Evolutionary conservation across 169 alveolate genomes (phyloP).

Genomic region (Cardiosporidium cionae): DNA sequence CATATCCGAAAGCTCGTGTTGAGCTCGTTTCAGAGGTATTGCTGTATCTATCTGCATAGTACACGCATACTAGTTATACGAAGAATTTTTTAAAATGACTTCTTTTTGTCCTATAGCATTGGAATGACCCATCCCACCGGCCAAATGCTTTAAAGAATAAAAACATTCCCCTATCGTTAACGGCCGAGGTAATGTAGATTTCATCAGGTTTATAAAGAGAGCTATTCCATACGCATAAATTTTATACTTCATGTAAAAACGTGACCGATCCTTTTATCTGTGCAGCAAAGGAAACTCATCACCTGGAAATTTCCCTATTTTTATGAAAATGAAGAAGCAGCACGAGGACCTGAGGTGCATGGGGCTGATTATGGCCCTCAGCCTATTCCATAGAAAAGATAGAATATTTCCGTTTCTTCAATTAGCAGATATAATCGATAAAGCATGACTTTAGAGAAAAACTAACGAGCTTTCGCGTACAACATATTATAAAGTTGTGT

Average conservation of each 20-base stretch:
- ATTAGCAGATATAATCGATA: too few species aligned
- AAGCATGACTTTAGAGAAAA: too few species aligned
- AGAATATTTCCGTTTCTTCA: background rate
- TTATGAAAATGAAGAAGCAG: conserved; percentile 4
- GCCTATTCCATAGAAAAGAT: background rate
- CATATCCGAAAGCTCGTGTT: conserved; percentile 3
- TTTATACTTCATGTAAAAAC: background rate
- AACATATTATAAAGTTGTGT: too few species aligned
- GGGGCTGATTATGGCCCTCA: conserved; percentile 2
- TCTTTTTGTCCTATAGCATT: background rate
- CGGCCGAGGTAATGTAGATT: background rate
- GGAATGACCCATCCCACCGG: background rate
- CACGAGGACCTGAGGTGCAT: background rate
- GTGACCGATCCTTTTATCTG: background rate
- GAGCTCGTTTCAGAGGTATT: conserved; percentile 4
- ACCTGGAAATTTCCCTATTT: conserved; percentile 3
- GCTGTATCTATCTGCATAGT: background rate
- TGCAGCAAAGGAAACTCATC: background rate
- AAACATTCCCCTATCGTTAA: background rate
- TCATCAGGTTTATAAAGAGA: background rate
- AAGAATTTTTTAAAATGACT: background rate
- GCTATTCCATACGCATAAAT: too few species aligned
- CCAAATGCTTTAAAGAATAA: background rate
- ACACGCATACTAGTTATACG: background rate
- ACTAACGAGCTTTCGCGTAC: too few species aligned